Evolutionary conservation across 495 filamentous ascomycete species (phyloP).

Genomic region (Stereocaulon alpinum): DNA sequence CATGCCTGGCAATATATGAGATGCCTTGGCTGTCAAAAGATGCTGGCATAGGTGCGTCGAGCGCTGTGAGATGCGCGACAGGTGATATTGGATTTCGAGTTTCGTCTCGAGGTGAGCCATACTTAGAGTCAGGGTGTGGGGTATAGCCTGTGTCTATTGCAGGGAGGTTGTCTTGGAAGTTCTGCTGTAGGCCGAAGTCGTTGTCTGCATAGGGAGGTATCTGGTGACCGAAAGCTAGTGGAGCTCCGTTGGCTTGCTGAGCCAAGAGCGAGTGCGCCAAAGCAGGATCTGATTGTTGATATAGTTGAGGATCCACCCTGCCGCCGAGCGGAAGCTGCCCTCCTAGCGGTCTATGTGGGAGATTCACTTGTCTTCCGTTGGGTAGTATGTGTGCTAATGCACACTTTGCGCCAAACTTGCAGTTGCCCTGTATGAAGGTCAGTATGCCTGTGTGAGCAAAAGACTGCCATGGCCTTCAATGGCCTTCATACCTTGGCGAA

Average conservation of each 20-base stretch:
- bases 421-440: conserved; percentile 67
- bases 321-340: conserved; percentile 58
- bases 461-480: too few species aligned
- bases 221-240: conserved; percentile 31
- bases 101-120: conserved; percentile 82
- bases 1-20: conserved; percentile 79
- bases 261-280: conserved; percentile 75
- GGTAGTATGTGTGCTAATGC: conserved; percentile 91
- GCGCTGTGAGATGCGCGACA: conserved; percentile 56
- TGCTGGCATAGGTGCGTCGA: conserved; percentile 87
- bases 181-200: conserved; percentile 23
- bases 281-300: conserved; percentile 58
- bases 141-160: conserved; percentile 73
- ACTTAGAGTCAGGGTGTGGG: conserved; percentile 65
- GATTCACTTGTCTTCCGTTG: conserved; percentile 82
- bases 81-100: conserved; percentile 65
- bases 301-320: conserved; percentile 58
- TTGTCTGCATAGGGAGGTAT: conserved; percentile 29
- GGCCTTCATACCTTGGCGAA: conserved; percentile 68
- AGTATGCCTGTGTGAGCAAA: not conserved
- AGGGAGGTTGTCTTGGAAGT: conserved; percentile 47
- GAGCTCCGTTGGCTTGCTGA: conserved; percentile 48
- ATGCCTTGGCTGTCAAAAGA: conserved; percentile 97
- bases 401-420: conserved; percentile 97
- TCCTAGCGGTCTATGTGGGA: conserved; percentile 38